Percentiles rank a stretch among this genome's conserved stretches.
These are phyloP conservation scores for Lasiosphaeris hirsuta DNA, from an alignment of 495 filamentous ascomycete species.

Conservation along the genomic window DNA sequence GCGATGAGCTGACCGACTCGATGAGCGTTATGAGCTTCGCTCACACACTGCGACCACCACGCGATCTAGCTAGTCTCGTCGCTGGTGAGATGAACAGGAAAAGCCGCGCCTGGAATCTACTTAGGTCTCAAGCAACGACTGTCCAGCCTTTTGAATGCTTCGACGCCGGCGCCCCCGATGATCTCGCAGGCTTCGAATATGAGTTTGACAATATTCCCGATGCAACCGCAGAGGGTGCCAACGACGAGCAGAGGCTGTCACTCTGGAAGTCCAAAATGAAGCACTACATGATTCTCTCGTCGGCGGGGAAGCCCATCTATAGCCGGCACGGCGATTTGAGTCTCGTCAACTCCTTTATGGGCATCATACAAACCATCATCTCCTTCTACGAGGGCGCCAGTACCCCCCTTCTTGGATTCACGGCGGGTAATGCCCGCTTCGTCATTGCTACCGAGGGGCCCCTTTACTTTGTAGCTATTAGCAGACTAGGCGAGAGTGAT, in stretches of 20 bases:
- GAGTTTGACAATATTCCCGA: constrained; percentile 80
- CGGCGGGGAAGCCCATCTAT: constrained; percentile 97
- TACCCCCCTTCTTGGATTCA: constrained; percentile 75
- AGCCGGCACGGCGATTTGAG: constrained; percentile 88
- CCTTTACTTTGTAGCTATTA: constrained; percentile 90
- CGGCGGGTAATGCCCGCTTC: constrained; percentile 78
- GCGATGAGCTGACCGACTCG: constrained; percentile 57
- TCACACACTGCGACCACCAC: constrained; percentile 67
- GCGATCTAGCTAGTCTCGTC: constrained; percentile 79
- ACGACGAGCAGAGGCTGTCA: constrained; percentile 59
- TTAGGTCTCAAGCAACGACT: constrained; percentile 55
- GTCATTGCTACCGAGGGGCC: constrained; percentile 79
- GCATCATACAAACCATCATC: constrained; percentile 95
- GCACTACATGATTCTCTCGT: constrained; percentile 93
- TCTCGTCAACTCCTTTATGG: constrained; percentile 86
- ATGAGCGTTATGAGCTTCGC: constrained; percentile 81
- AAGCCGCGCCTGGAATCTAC: constrained; percentile 57
- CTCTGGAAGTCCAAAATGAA: constrained; percentile 87
- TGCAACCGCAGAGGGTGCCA: constrained; percentile 54
- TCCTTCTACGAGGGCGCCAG: constrained; percentile 85
- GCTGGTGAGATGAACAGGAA: constrained; percentile 60
- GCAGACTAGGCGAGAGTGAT: constrained; percentile 85
- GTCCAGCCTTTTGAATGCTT: constrained; percentile 55
- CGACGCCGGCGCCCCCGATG: constrained; percentile 45
- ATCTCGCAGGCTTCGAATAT: constrained; percentile 60